These are phyloP conservation scores for Solanum boliviense DNA, from an alignment of 257 asterid species.

Conservation along the genomic window DNA sequence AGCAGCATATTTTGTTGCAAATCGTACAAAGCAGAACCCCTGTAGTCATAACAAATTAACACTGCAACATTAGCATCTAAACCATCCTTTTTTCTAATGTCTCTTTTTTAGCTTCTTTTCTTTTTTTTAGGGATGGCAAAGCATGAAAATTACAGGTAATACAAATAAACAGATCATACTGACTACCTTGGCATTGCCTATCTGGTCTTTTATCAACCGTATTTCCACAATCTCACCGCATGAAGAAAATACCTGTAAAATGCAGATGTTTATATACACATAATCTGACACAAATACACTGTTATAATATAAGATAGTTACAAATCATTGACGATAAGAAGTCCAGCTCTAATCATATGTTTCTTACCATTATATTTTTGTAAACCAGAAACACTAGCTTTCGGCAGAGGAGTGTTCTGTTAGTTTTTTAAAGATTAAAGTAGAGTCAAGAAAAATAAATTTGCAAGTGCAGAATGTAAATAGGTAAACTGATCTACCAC, in stretches of 20 bases:
- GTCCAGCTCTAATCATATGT: background rate
- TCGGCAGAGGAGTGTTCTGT: background rate
- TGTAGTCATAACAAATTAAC: slow-evolving; percentile 15
- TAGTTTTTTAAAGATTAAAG: background rate
- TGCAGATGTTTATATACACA: background rate
- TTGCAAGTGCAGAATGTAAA: background rate
- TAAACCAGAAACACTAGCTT: background rate
- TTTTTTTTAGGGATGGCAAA: background rate
- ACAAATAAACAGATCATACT: background rate
- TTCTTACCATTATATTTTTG: background rate
- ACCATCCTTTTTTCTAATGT: background rate
- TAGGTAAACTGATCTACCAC: background rate
- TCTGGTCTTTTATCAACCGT: slow-evolving; percentile 57
- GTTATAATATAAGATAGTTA: background rate
- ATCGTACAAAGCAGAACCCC: slow-evolving; percentile 90
- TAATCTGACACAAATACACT: background rate
- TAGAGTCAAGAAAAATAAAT: background rate
- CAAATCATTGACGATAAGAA: background rate
- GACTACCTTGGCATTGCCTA: slow-evolving; percentile 57
- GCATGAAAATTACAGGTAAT: background rate
- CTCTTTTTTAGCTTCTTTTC: background rate
- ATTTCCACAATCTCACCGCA: slow-evolving; percentile 73
- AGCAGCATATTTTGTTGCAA: slow-evolving; percentile 74
- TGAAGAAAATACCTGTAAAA: slow-evolving; percentile 54
- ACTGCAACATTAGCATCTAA: slow-evolving; percentile 5